A percentile compares a stretch with the other conserved stretches of the same genome.
phyloP scores from a whole-genome alignment of 1,139 yeast genomes.

The Blastobotrys elegans region DNA sequence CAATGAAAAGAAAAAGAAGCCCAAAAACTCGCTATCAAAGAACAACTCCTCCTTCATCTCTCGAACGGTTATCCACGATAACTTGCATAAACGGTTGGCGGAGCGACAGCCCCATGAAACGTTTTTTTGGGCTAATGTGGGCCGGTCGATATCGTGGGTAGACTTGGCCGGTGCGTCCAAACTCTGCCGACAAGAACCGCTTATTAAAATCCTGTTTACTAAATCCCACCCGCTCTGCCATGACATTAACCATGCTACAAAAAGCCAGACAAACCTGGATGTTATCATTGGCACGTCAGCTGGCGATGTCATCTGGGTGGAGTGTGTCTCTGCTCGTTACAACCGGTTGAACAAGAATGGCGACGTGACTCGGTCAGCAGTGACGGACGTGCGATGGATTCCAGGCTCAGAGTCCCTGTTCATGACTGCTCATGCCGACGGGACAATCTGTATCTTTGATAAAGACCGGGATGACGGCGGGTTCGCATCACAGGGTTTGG shows the following conservation, averaged over 20 bases:
- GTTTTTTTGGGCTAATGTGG: constrained; percentile 34
- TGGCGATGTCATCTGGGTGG: constrained; percentile 56
- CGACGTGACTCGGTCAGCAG: constrained; percentile 35
- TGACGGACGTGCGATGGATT: constrained; percentile 39
- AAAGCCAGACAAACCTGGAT: constrained; percentile 41
- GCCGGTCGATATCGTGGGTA: constrained; percentile 37
- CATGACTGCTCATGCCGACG: constrained; percentile 41
- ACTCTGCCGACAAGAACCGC: constrained; percentile 31
- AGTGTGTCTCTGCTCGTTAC: constrained; percentile 43
- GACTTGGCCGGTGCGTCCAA: constrained; percentile 26
- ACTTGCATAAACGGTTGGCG: constrained; percentile 31
- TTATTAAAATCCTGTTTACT: constrained; percentile 38
- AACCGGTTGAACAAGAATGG: constrained; percentile 48
- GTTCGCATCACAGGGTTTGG: constrained; percentile 23
- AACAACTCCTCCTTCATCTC: constrained; percentile 39
- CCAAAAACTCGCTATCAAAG: constrained; percentile 34
- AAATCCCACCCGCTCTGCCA: constrained; percentile 40
- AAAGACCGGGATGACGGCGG: constrained; percentile 40
- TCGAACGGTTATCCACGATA: constrained; percentile 37
- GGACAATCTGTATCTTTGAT: constrained; percentile 38
- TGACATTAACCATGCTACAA: constrained; percentile 35
- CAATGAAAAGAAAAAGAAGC: constrained; percentile 15
- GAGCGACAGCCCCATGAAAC: constrained; percentile 26
- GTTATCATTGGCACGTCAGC: constrained; percentile 47
- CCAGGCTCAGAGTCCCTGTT: constrained; percentile 38